These are phyloP conservation scores for Podila minutissima DNA, from an alignment of 192 early-diverging fungal species.

Conservation along the genomic window DNA sequence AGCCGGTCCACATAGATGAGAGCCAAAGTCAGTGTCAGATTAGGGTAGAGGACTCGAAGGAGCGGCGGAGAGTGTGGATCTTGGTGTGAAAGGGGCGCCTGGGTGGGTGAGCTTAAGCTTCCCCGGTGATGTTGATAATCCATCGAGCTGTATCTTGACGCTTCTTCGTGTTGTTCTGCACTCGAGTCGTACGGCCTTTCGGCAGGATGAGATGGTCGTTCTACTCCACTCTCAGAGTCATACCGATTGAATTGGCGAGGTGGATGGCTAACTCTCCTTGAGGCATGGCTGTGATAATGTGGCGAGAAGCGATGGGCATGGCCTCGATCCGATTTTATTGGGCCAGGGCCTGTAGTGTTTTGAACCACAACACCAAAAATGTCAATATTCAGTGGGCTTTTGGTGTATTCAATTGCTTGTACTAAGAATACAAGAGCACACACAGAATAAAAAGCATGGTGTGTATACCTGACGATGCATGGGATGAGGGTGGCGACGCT, in stretches of 20 bases:
- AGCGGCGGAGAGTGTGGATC: conserved; percentile 3
- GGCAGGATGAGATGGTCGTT: not conserved
- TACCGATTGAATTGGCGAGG: not conserved
- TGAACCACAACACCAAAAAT: too few species aligned
- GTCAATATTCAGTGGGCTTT: too few species aligned
- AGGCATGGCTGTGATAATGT: not conserved
- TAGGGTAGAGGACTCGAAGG: conserved; percentile 29
- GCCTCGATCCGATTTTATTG: not conserved
- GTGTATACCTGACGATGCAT: too few species aligned
- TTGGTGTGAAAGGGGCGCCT: not conserved
- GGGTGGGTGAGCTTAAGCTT: not conserved
- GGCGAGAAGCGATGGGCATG: conserved; percentile 1
- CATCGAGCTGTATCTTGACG: not conserved
- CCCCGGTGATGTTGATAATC: not conserved
- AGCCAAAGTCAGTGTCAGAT: conserved; percentile 42
- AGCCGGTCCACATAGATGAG: conserved; percentile 45
- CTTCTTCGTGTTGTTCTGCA: not conserved
- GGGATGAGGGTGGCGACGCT: too few species aligned
- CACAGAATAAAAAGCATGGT: too few species aligned
- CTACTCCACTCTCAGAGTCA: too few species aligned
- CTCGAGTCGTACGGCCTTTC: not conserved
- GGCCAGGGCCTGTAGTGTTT: not conserved
- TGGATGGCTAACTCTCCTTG: too few species aligned
- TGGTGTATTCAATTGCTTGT: too few species aligned
- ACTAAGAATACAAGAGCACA: too few species aligned